A percentile compares a stretch with the other conserved stretches of the same genome.
phyloP scores from a whole-genome alignment of 2,329 filamentous ascomycete species.

The Salinomyces thailandicus region DNA sequence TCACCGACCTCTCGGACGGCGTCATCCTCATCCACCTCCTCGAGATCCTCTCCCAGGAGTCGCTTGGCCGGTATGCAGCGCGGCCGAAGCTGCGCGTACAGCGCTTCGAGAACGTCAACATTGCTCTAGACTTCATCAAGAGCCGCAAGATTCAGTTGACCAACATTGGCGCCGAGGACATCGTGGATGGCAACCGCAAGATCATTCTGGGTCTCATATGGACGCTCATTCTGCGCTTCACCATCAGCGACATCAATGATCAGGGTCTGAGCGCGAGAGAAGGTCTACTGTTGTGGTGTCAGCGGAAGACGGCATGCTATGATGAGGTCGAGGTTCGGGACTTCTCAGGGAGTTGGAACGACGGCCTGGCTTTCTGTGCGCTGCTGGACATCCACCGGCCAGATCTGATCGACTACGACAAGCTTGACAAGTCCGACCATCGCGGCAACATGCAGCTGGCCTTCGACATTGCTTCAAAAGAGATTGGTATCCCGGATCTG shows the following conservation, averaged over 20 bases:
- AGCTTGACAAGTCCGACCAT: constrained; percentile 87
- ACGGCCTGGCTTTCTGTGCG: constrained; percentile 92
- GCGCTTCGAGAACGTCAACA: constrained; percentile 95
- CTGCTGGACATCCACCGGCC: constrained; percentile 93
- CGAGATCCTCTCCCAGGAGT: constrained; percentile 89
- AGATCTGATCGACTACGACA: constrained; percentile 93
- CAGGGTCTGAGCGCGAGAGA: constrained; percentile 98
- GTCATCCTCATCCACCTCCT: constrained; percentile 94
- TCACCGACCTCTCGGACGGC: constrained; percentile 83
- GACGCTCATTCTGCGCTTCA: constrained; percentile 96
- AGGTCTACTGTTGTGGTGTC: constrained; percentile 89
- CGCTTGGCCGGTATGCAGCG: constrained; percentile 89
- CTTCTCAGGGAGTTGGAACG: constrained; percentile 94
- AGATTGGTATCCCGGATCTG: constrained; percentile 92
- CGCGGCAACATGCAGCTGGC: constrained; percentile 95
- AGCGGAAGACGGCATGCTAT: constrained; percentile 96
- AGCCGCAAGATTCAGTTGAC: constrained; percentile 88
- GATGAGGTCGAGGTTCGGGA: constrained; percentile 92
- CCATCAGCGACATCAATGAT: constrained; percentile 96
- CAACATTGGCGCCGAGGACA: constrained; percentile 96
- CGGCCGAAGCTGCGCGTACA: constrained; percentile 95
- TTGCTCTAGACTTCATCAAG: constrained; percentile 87
- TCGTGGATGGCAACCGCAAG: constrained; percentile 95
- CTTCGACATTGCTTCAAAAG: constrained; percentile 89
- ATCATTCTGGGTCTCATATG: constrained; percentile 96